A percentile compares a stretch with the other conserved stretches of the same genome.
phyloP scores from a whole-genome alignment of 305 asterid genomes.

The Lippia alba region DNA sequence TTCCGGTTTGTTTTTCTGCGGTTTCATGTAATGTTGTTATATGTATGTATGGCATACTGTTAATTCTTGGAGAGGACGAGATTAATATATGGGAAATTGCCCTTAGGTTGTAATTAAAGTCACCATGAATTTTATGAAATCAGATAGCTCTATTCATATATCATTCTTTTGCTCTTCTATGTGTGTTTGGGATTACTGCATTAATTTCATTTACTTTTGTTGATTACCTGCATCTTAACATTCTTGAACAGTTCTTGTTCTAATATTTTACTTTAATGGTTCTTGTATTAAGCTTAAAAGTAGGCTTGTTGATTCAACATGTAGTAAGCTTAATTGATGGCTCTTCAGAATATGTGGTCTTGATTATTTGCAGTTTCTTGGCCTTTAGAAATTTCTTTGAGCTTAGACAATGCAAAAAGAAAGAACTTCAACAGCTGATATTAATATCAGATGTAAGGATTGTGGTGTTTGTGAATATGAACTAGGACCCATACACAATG shows the following conservation, averaged over 20 bases:
- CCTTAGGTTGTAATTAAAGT: conserved; percentile 39
- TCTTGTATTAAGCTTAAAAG: background rate
- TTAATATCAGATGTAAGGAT: conserved; percentile 3
- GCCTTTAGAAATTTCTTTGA: conserved; percentile 5
- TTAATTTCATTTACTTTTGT: too few relatives aligned
- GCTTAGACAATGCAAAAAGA: background rate
- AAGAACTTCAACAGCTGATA: background rate
- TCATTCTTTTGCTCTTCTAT: background rate
- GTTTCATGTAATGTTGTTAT: conserved; percentile 28
- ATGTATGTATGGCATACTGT: conserved; percentile 4
- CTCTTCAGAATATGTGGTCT: conserved; percentile 7
- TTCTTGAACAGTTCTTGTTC: background rate
- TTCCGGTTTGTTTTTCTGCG: conserved; percentile 37
- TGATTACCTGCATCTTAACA: background rate
- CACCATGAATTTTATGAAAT: conserved; percentile 34
- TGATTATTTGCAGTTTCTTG: background rate
- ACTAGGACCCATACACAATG: background rate
- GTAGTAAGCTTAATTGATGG: background rate
- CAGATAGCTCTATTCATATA: conserved; percentile 28
- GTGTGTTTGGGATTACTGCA: background rate
- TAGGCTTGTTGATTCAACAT: background rate
- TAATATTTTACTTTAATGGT: too few relatives aligned
- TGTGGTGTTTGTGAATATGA: background rate
- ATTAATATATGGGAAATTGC: conserved; percentile 34
- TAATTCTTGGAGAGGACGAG: conserved; percentile 35